phyloP scores from a whole-genome alignment of 176 grass and related monocot species.

The Tuctoria greenei region DNA sequence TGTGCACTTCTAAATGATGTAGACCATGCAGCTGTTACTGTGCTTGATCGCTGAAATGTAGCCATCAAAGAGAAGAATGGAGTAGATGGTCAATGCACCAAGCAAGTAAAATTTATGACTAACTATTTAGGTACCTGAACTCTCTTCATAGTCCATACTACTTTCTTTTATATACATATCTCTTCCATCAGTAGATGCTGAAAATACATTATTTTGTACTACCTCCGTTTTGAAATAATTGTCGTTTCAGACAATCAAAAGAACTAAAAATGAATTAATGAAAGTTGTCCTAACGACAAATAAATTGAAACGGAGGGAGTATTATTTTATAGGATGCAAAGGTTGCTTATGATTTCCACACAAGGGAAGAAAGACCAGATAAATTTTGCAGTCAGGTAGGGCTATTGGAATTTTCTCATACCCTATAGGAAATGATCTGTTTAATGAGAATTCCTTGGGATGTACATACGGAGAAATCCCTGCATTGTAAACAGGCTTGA shows the following conservation, averaged over 20 bases:
- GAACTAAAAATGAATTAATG: too few species aligned
- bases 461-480: background rate
- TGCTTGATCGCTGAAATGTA: constrained; percentile 91
- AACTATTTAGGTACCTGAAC: constrained; percentile 75
- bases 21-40: constrained; percentile 70
- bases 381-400: constrained; percentile 87
- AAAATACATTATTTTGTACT: constrained; percentile 28
- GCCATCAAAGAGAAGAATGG: constrained; percentile 58
- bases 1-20: constrained; percentile 68
- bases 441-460: background rate
- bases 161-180: background rate
- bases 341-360: constrained; percentile 92
- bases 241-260: too few species aligned
- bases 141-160: background rate
- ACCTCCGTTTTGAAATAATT: constrained; percentile 67
- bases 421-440: background rate
- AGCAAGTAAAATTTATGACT: constrained; percentile 88
- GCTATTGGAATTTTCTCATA: background rate
- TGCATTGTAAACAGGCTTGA: background rate
- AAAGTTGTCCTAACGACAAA: too few species aligned
- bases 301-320: too few species aligned
- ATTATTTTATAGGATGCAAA: too few species aligned
- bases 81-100: constrained; percentile 42
- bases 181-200: background rate
- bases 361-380: constrained; percentile 78